A percentile compares a stretch with the other conserved stretches of the same genome.
phyloP scores from a whole-genome alignment of 305 asterid genomes.

The Coffea humblotiana region DNA sequence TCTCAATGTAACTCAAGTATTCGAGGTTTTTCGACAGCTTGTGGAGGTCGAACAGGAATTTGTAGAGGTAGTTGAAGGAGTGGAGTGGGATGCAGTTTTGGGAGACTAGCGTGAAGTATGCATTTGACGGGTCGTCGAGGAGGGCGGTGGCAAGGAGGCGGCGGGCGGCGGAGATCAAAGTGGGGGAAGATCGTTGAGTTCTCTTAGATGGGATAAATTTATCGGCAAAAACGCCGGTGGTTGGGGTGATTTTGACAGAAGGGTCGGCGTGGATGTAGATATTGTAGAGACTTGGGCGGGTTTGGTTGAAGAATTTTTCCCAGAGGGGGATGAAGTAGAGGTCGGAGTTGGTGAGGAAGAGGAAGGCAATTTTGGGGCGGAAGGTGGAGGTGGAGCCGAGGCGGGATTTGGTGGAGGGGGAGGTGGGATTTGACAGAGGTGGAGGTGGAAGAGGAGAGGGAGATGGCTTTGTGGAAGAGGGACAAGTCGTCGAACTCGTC shows the following conservation, averaged over 20 bases:
- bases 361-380: conserved; percentile 77
- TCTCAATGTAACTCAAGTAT: conserved; percentile 73
- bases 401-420: conserved; percentile 64
- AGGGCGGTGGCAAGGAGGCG: conserved; percentile 82
- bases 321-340: conserved; percentile 74
- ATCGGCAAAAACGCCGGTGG: conserved; percentile 58
- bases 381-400: conserved; percentile 43
- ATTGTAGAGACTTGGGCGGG: conserved; percentile 47
- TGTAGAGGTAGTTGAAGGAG: conserved; percentile 60
- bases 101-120: conserved; percentile 67
- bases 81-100: conserved; percentile 84
- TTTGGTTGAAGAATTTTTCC: conserved; percentile 57
- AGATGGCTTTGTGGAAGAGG: conserved; percentile 79
- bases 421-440: conserved; percentile 18
- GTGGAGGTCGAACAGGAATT: conserved; percentile 46
- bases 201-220: conserved; percentile 54
- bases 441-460: conserved; percentile 29
- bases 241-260: conserved; percentile 38
- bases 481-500: conserved; percentile 88
- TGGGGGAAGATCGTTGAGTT: conserved; percentile 71
- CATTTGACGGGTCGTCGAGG: conserved; percentile 68
- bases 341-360: conserved; percentile 69
- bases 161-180: conserved; percentile 83
- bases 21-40: conserved; percentile 40
- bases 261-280: conserved; percentile 91